Evolutionary conservation across 2,329 filamentous ascomycete genomes (phyloP), one percentile per base, ranked within the genome.

Genomic region (Nemania sp.): DNA sequence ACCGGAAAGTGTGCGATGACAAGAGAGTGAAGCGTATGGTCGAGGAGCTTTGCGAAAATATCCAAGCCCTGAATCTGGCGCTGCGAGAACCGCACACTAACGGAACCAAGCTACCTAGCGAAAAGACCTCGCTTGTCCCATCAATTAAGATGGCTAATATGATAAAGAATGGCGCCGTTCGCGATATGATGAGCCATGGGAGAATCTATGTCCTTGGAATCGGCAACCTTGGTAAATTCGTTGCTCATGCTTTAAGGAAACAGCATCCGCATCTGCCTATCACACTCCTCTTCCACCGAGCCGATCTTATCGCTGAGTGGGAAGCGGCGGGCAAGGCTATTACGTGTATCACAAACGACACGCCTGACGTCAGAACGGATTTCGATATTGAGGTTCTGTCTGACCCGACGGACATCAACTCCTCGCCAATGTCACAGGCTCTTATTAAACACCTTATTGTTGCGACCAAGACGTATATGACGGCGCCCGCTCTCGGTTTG

Each of bases 31-130:
- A 46, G 17, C 33, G 23, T 12, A 55, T 55, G 46, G 22, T 55
- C 22, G 47, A 50, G 19, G 36, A 41, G 34, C 52, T 55, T 42
- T 55, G 36, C 41, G 46, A 34, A 42, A 49, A 7, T 15, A 55
- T 54, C 12, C 36, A 39, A 15, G 24, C 24, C 24, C 46, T 54
- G 9, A 45, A 22, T 49, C 40, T 11, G 34, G 45, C 52, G 31
- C 34, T 54, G 34, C 36, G 28, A 42, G 30, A 52, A 42, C 28
- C 49, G 15, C 22, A 23, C 26, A 41, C 11, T n/a, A n/a, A n/a
- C n/a, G n/a, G n/a, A n/a, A n/a, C n/a, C 12, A n/a, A 51, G 23
- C 24, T 26, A 33, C 24, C 41, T 33, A 45, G 17, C 14, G 40
- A 39, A 45, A 7, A 44, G 3, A 6, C 33, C n/a, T 9, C 40